These are phyloP conservation scores for Exophiala sp. DNA, from an alignment of 2,329 filamentous ascomycete genomes.

Conservation along the genomic window DNA sequence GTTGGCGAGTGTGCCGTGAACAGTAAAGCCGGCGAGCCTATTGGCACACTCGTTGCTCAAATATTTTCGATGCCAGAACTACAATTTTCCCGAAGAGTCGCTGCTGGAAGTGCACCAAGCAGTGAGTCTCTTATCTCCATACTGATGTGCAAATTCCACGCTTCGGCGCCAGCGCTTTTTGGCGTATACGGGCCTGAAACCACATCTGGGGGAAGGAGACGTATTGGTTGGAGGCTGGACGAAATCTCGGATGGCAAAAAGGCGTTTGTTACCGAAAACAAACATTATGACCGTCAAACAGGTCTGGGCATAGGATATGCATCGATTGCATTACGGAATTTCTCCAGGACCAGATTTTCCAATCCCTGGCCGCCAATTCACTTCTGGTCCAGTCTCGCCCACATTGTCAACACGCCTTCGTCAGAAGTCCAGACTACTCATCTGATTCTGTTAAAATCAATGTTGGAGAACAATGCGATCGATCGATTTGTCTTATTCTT, in stretches of 20 bases:
- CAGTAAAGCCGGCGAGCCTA: slow-evolving; percentile 66
- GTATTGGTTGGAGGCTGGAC: slow-evolving; percentile 71
- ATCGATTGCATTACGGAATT: slow-evolving; percentile 77
- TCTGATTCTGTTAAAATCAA: slow-evolving; percentile 64
- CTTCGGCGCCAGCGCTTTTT: slow-evolving; percentile 79
- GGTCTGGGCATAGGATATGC: slow-evolving; percentile 82
- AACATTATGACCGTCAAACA: slow-evolving; percentile 78
- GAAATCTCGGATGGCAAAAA: slow-evolving; percentile 38
- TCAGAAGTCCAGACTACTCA: slow-evolving; percentile 69
- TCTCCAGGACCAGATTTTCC: slow-evolving; percentile 60
- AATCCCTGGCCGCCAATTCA: slow-evolving; percentile 75
- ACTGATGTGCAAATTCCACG: slow-evolving; percentile 79
- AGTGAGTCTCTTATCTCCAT: slow-evolving; percentile 73
- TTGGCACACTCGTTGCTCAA: slow-evolving; percentile 72
- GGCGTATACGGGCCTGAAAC: slow-evolving; percentile 74
- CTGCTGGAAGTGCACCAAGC: slow-evolving; percentile 49
- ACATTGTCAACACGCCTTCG: slow-evolving; percentile 71
- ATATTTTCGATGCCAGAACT: slow-evolving; percentile 70
- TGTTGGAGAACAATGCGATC: slow-evolving; percentile 67
- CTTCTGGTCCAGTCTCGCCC: slow-evolving; percentile 78
- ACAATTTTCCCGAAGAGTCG: slow-evolving; percentile 22
- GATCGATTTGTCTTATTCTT: slow-evolving; percentile 77
- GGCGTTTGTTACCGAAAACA: slow-evolving; percentile 63
- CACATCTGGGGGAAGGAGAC: slow-evolving; percentile 62
- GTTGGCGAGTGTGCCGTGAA: slow-evolving; percentile 63